Base-by-base conservation (phyloP, 768 basidiomycete genomes). In the Coprinopsis cinerea region DNA sequence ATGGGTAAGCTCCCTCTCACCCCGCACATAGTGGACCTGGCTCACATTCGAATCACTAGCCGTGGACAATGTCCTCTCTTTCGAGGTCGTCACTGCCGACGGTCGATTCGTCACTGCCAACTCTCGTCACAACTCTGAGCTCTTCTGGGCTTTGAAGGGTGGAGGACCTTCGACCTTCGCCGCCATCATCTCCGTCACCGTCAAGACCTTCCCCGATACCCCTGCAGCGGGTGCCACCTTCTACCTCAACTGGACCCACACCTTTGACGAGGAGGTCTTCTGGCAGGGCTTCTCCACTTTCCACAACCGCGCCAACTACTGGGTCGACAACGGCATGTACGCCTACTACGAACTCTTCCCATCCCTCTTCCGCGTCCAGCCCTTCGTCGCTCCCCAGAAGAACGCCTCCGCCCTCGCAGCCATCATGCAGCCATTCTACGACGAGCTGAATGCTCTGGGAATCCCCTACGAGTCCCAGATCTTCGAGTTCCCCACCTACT, bases 51-150 rank as follows among this genome's bases (percentile, higher is more conserved):
- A 15, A 5, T 26, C 11, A 48, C 18, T 18, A 47, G 56, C 53
- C 17, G 56, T 53, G 11, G 56, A 57, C 51, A 61, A 60, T 47
- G 55, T 55, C 2, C 62, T 72, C 0, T 57, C 67, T 24, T 64
- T 68, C 52, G 67, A 67, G 34, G 61, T 73, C 14, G 65, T 74
- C 18, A 73, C 72, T 1, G 67, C 74, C 1, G 60, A 66, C 45
- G 74, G 72, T 13, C 28, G 58, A 23, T 59, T 60, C 43, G 55
- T 54, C 48, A 62, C 54, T 52, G 66, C 53, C 46, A 65, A 47
- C 57, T 64, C 52, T 58, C 66, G 57, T 43, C 51, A 69, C 43
- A 69, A 73, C 42, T 28, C 46, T 11, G 71, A 73, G 43, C 62
- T 75, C 0, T 73, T 67, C 56, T 74, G 64, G 58, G 73, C 72